phyloP scores from a whole-genome alignment of 345 rosid species.

The Euphorbia lathyris region DNA sequence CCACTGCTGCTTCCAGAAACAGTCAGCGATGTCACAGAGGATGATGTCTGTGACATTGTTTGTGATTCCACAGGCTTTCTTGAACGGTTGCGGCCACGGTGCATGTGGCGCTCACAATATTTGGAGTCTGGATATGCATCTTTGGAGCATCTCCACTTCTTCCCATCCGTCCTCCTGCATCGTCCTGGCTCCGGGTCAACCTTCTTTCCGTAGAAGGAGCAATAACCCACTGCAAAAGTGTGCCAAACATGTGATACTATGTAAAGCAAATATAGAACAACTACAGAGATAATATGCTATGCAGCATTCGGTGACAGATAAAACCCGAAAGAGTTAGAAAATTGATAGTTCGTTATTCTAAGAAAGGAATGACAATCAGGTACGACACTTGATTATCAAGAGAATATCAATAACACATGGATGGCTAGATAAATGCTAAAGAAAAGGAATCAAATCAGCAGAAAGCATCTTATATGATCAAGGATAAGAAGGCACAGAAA shows the following conservation, averaged over 20 bases:
- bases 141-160: constrained; percentile 43
- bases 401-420: constrained; percentile 24
- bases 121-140: constrained; percentile 60
- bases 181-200: constrained; percentile 34
- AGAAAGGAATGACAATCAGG: background rate
- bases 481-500: constrained; percentile 10
- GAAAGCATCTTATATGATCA: constrained; percentile 16
- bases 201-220: constrained; percentile 49
- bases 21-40: constrained; percentile 40
- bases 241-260: constrained; percentile 11
- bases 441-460: constrained; percentile 22
- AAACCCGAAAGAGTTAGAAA: constrained; percentile 5
- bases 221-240: constrained; percentile 44
- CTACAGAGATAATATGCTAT: too few species aligned
- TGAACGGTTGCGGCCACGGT: constrained; percentile 99
- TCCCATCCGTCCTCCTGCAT: constrained; percentile 37
- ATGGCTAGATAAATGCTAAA: constrained; percentile 16
- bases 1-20: constrained; percentile 35
- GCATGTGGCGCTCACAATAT: constrained; percentile 99
- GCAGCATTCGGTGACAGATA: constrained; percentile 4
- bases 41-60: constrained; percentile 44
- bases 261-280: constrained; percentile 8
- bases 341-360: background rate
- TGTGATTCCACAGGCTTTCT: constrained; percentile 99
- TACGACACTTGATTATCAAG: constrained; percentile 20